Evolutionary conservation across 2,329 filamentous ascomycete genomes (phyloP), one percentile per base, ranked within the genome.

Genomic region (Xylaria sp.): DNA sequence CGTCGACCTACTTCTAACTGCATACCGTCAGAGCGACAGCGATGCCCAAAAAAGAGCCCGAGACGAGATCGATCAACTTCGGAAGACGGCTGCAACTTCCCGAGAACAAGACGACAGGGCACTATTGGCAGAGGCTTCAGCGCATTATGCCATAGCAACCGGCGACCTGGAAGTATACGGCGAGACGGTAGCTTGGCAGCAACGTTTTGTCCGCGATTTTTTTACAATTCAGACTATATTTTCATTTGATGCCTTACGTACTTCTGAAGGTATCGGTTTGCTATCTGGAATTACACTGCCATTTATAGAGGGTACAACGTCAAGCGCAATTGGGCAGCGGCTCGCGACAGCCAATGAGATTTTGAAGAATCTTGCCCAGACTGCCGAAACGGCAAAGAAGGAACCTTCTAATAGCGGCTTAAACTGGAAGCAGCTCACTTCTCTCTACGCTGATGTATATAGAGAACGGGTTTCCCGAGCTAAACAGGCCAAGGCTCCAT

Each of bases 151-250:
- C 18, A 69, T 71, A 60, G 69, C 66, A 41, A 66, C 62, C 23
- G 62, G 66, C 1, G 55, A 69, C 31, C 55, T 66, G 9, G 55
- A 68, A 23, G n/a, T 58, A 10, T 71, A 71, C 23, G 62, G 54
- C 6, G 59, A 71, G 49, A 71, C 66, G 3, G 10, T 69, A 28
- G 8, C 62, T 28, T 71, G 69, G 69, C 66, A 69, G 46, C 64
- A 70, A 8, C 66, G 69, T 15, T 71, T 69, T 23, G 60, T 69
- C 20, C 58, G 63, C 25, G 69, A 71, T n/a, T 36, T 58, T 9
- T 15, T 64, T 60, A 64, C 69, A 8, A 41, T 51, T 18, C 46
- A 46, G 8, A n/a, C 41, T 1, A 59, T 71, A 28, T 71, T 68
- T 54, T 2, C 46, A 10, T 1, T 1, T 10, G 51, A 66, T 55